Evolutionary conservation across 129 eudicot species (phyloP), one percentile per base, ranked within the genome.

Genomic region (Flaveria trinervia): DNA sequence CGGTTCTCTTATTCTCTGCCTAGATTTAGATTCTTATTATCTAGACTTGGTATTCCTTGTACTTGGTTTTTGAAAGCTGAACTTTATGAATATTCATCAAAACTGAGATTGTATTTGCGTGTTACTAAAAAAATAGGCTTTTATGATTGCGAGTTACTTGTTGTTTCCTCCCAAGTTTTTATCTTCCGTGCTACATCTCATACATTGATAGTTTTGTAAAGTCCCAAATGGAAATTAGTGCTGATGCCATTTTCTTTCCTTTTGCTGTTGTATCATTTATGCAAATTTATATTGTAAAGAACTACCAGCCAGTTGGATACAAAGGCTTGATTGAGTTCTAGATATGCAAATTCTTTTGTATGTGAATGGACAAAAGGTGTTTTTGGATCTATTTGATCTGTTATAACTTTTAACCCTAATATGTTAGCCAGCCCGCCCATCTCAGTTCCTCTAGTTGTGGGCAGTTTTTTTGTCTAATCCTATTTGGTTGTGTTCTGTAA

Each of bases 111-210:
- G 44, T 14, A 0, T 65, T 36, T 12, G 6, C 55, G 72, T 1
- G 10, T 30, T 51, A 5, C 22, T 52, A 10, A 71, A 50, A 50
- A 23, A 71, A 49, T 52, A 50, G 23, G 76, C 12, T 52, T 71
- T 17, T 52, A 54, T 72, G 51, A 55, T 72, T 54, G n/a, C 18
- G 12, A 52, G 76, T 72, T 72, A 17, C 51, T 39, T 17, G 9
- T 16, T 1, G 2, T 51, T n/a, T 54, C 20, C 51, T 22, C 48
- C 33, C 33, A 52, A 4, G 30, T 8, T 11, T 39, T 51, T 52
- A 51, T 50, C 48, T 51, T 71, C 10, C 33, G 51, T 49, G 39
- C 14, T 8, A 45, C 10, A 51, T 46, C 46, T 49, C 3, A 17
- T 33, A 22, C 25, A 65, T 65, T 17, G n/a, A 68, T 43, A 13